phyloP scores from a whole-genome alignment of 73 alveolate species.

The Paramecium biaurelia region DNA sequence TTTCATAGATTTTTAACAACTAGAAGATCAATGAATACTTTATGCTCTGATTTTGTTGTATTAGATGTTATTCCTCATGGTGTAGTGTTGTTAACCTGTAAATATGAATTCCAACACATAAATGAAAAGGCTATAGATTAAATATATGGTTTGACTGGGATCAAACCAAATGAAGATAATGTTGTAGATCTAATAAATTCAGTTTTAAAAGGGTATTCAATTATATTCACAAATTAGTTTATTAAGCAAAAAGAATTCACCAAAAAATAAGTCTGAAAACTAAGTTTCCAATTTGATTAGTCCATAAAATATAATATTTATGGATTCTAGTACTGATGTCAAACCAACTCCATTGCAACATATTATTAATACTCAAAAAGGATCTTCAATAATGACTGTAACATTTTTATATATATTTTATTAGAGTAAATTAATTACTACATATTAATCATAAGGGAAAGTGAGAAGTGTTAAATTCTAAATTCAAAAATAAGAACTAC shows the following conservation, averaged over 20 bases:
- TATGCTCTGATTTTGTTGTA: conserved; percentile 7
- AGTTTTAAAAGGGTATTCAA: conserved; percentile 11
- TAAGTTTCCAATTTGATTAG: neutral
- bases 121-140: conserved; percentile 5
- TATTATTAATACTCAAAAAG: neutral
- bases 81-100: neutral
- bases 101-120: neutral
- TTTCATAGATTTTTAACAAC: neutral
- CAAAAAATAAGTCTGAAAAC: neutral
- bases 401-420: neutral
- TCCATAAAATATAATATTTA: neutral
- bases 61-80: conserved; percentile 25
- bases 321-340: neutral
- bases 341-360: neutral
- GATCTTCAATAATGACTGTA: conserved; percentile 1
- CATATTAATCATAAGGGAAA: neutral
- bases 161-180: conserved; percentile 5
- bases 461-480: neutral
- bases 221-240: neutral
- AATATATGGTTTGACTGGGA: neutral
- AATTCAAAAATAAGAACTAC: neutral
- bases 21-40: neutral
- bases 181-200: neutral
- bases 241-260: neutral
- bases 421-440: neutral